These are phyloP conservation scores for Gloeopeniophorella convolvens DNA, from an alignment of 768 basidiomycete species.

Conservation along the genomic window DNA sequence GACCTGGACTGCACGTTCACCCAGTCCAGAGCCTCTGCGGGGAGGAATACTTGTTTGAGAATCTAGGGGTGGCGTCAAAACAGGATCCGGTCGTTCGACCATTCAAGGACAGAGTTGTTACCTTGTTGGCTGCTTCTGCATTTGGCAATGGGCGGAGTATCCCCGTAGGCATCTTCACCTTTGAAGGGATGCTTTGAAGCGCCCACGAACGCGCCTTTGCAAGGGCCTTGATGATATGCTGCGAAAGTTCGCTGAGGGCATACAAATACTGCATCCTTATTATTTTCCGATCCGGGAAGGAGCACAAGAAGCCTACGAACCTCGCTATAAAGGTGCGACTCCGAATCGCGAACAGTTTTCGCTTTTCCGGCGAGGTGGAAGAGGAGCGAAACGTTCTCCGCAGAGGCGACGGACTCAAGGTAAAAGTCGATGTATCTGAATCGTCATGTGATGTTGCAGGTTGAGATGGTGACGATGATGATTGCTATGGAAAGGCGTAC, in stretches of 20 bases:
- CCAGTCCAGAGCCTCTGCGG: slow-evolving; percentile 53
- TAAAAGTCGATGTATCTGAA: slow-evolving; percentile 88
- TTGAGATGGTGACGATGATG: not conserved
- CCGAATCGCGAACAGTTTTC: slow-evolving; percentile 82
- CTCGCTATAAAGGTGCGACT: slow-evolving; percentile 62
- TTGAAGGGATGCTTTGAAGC: slow-evolving; percentile 73
- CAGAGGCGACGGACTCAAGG: slow-evolving; percentile 63
- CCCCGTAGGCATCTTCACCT: slow-evolving; percentile 72
- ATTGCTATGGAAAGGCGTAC: slow-evolving; percentile 37
- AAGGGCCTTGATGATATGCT: slow-evolving; percentile 74
- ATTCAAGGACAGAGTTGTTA: slow-evolving; percentile 21
- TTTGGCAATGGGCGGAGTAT: slow-evolving; percentile 69
- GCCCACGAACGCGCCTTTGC: slow-evolving; percentile 63
- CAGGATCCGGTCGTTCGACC: not conserved
- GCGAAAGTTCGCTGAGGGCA: slow-evolving; percentile 79
- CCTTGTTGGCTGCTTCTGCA: slow-evolving; percentile 60
- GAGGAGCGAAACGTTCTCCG: slow-evolving; percentile 81
- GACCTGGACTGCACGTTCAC: slow-evolving; percentile 44
- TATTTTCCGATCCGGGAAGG: not conserved
- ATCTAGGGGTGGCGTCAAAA: slow-evolving; percentile 42
- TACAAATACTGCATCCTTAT: slow-evolving; percentile 66
- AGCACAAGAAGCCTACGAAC: slow-evolving; percentile 32
- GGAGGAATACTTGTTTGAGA: slow-evolving; percentile 58
- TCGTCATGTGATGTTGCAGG: slow-evolving; percentile 3
- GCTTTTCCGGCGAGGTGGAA: slow-evolving; percentile 75